A percentile compares a stretch with the other conserved stretches of the same genome.
Conservation (phyloP, 75 land plant species). For the Adiantum capillusveneris region DNA sequence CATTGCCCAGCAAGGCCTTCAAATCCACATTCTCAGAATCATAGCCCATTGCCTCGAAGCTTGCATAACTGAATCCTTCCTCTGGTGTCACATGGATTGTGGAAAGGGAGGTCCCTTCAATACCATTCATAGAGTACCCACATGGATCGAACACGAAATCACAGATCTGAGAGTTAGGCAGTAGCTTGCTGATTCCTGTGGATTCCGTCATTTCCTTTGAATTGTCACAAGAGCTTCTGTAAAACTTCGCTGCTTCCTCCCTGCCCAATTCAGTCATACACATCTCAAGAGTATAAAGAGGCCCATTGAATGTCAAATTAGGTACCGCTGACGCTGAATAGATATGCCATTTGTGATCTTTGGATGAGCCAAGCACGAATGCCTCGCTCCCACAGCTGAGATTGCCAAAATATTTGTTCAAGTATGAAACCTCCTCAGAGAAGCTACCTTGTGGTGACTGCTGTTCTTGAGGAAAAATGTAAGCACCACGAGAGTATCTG, state of each 20-base stretch:
- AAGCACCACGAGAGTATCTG: constrained; percentile 55
- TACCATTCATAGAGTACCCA: constrained; percentile 64
- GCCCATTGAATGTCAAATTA: background rate
- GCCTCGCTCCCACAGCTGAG: constrained; percentile 52
- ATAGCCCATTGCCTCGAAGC: constrained; percentile 54
- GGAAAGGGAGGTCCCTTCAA: constrained; percentile 37
- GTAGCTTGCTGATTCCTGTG: constrained; percentile 37
- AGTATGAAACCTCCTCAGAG: constrained; percentile 36
- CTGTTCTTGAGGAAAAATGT: constrained; percentile 57
- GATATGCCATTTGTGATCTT: constrained; percentile 55
- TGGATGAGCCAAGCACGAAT: constrained; percentile 41
- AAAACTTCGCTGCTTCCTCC: constrained; percentile 10
- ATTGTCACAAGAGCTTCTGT: constrained; percentile 11
- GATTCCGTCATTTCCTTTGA: constrained; percentile 35
- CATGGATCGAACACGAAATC: constrained; percentile 68
- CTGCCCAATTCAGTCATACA: constrained; percentile 32
- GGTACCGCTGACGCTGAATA: constrained; percentile 44
- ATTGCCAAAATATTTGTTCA: constrained; percentile 31
- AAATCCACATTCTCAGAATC: constrained; percentile 18
- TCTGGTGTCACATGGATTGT: constrained; percentile 75
- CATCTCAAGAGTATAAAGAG: constrained; percentile 30
- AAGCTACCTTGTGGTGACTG: constrained; percentile 56
- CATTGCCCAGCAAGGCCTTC: constrained; percentile 22
- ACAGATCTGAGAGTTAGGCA: constrained; percentile 44
- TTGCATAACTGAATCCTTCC: constrained; percentile 66